These are phyloP conservation scores for Phoma sp. DNA, from an alignment of 2,329 filamentous ascomycete genomes.

Conservation along the genomic window DNA sequence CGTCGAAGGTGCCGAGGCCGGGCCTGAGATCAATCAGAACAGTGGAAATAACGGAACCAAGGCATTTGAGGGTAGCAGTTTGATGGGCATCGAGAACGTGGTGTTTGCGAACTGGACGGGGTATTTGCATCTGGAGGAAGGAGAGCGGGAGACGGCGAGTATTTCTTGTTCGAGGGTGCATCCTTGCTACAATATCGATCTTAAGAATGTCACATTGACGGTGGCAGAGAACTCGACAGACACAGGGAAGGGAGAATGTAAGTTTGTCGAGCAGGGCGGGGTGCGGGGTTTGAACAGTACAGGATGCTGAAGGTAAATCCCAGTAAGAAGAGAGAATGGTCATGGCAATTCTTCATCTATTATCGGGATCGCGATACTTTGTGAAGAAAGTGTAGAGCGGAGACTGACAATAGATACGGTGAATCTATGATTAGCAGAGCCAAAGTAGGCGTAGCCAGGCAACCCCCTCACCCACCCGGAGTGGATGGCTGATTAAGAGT, in stretches of 20 bases:
- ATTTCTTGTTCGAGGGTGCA: constrained; percentile 2
- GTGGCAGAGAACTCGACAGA: background rate
- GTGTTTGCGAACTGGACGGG: constrained; percentile 5
- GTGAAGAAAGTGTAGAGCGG: too few species aligned
- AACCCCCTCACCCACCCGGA: too few species aligned
- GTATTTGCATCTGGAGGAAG: constrained; percentile 1
- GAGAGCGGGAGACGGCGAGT: background rate
- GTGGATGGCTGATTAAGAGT: too few species aligned
- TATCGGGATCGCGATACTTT: too few species aligned
- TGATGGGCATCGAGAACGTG: constrained; percentile 1
- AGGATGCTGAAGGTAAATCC: too few species aligned
- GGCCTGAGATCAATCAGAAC: constrained; percentile 7
- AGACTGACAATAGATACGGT: too few species aligned
- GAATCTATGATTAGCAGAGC: too few species aligned
- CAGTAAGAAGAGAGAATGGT: too few species aligned
- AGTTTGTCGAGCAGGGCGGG: background rate
- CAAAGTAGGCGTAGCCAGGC: too few species aligned
- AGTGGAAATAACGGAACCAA: constrained; percentile 4
- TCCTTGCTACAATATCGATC: constrained; percentile 1
- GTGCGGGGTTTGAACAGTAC: background rate
- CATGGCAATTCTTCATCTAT: too few species aligned
- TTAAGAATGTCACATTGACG: constrained; percentile 1
- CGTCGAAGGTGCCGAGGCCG: constrained; percentile 6
- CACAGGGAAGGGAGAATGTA: background rate
- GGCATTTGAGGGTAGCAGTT: constrained; percentile 2